Evolutionary conservation across 2,329 filamentous ascomycete species (phyloP), one percentile per base, ranked within the genome.

Genomic region (Chaetomiaceae sp.): DNA sequence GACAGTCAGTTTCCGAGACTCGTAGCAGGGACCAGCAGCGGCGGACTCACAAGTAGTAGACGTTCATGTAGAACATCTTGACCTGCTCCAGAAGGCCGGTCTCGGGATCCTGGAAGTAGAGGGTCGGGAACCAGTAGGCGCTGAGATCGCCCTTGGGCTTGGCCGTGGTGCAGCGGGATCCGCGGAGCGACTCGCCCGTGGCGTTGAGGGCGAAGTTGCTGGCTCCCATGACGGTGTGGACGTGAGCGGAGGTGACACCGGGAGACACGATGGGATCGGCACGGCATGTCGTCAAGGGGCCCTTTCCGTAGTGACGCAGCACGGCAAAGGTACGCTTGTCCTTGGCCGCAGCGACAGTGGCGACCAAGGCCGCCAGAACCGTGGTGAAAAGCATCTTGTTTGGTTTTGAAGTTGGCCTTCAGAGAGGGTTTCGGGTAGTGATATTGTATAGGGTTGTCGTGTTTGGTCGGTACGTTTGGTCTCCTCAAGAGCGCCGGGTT

Each of bases 71-170:
- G 63, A 85, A 84, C 56, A 87, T 71, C 40, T 82, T 75, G 16
- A 90, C 87, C 32, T 78, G 75, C 67, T 84, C 80, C 60, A 89
- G 81, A 47, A 76, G 77, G 44, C 79, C 80, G 58, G 84, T 81
- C 60, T 78, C 71, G 62, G 81, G 76, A 58, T 86, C 79, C 60
- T 76, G 72, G 69, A 85, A 90, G 71, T 84, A 90, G 2, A 91
- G 71, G 25, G 75, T 74, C 1, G 88, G 87, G 51, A 84, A 82
- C 88, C 88, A 91, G 74, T 92, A 91, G 69, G 86, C 86, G 61
- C 80, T 86, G 65, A 82, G 75, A 70, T 90, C 87, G 50, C 80
- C 80, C 62, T 77, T 81, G 65, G 88, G 75, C 56, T 78, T 76
- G 66, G 87, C 86, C 30, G 84, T 88, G 44, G 82, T 87, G 75